Evolutionary conservation across 2,329 filamentous ascomycete species (phyloP), one percentile per base, ranked within the genome.

Genomic region (Cladophialophora yegresii): DNA sequence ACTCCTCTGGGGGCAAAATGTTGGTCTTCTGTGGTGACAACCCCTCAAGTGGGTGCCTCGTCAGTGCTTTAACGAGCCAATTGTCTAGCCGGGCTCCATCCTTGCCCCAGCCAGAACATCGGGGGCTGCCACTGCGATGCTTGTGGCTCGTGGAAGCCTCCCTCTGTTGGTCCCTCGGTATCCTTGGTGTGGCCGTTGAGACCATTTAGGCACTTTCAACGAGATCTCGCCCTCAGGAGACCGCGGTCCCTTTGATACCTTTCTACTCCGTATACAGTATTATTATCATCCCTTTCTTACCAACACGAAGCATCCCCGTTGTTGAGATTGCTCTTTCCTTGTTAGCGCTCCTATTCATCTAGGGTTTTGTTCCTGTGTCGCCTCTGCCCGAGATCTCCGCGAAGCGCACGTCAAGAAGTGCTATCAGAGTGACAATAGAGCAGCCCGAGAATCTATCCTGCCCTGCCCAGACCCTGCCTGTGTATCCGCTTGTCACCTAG

Each of bases 91-190:
- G 36, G 36, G 13, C 36, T 43, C 36, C 16, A 20, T 8, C 36
- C 36, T 16, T 43, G n/a, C 6, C 16, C 16, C 36, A 7, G 16
- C 36, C 36, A 43, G 36, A 43, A 43, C 36, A n/a, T 43, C 36
- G 36, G 36, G 36, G 36, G 36, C 36, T 43, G 47, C 47, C 20
- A 50, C 28, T 22, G 20, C 28, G 22, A 30, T 59, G 45, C 57
- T 50, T 58, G 55, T 58, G 57, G 57, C 57, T 59, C 57, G 57
- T 59, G 57, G 45, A 40, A 20, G 28, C 57, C 57, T 23, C 22
- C 28, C 45, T 28, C 28, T 58, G 43, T 43, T 58, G 30, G 55
- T 58, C 6, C 40, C 26, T 49, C 36, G 40, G 40, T 45, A 36
- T 30, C 30, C 36, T 43, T 58, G 26, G 51, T 59, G 30, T 59